A percentile compares a stretch with the other conserved stretches of the same genome.
These are phyloP conservation scores for Penicillium riverlandense DNA, from an alignment of 495 filamentous ascomycete genomes.

Conservation along the genomic window DNA sequence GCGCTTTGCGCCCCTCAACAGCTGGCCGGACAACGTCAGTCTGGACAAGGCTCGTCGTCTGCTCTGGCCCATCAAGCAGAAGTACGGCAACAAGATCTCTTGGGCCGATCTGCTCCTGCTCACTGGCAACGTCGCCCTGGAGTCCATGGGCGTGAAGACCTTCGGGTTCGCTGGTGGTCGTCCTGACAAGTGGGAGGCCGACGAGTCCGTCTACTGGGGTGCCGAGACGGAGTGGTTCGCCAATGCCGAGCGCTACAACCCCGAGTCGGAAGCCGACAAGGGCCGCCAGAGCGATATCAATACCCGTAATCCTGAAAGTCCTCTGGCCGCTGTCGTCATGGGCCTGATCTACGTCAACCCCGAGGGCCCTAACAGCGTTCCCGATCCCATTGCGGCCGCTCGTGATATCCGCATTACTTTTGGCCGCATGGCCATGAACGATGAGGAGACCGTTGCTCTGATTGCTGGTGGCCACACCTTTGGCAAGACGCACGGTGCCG, in stretches of 20 bases:
- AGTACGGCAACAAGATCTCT: constrained; percentile 74
- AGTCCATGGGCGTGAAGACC: constrained; percentile 67
- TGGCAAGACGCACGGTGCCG: constrained; percentile 71
- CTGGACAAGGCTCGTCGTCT: constrained; percentile 73
- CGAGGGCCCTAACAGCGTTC: constrained; percentile 62
- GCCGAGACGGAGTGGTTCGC: constrained; percentile 59
- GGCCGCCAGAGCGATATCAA: constrained; percentile 45
- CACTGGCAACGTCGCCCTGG: constrained; percentile 65
- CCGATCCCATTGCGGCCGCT: constrained; percentile 59
- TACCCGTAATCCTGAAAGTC: constrained; percentile 53
- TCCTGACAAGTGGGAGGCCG: constrained; percentile 61
- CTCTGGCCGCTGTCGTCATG: constrained; percentile 61
- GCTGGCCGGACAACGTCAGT: constrained; percentile 70
- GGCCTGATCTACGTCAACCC: constrained; percentile 74
- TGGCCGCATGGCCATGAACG: constrained; percentile 70
- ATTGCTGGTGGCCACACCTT: constrained; percentile 71
- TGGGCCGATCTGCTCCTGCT: constrained; percentile 66
- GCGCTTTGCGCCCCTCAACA: constrained; percentile 70
- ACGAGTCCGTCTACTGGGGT: constrained; percentile 70
- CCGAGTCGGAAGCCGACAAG: constrained; percentile 42
- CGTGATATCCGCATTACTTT: constrained; percentile 65
- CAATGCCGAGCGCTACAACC: constrained; percentile 57
- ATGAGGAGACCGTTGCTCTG: constrained; percentile 67
- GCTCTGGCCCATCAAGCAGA: constrained; percentile 73
- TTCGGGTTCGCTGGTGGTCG: constrained; percentile 68